A percentile compares a stretch with the other conserved stretches of the same genome.
phyloP scores from a whole-genome alignment of 352 stramenopile species.

The Pythium scleroteichum region DNA sequence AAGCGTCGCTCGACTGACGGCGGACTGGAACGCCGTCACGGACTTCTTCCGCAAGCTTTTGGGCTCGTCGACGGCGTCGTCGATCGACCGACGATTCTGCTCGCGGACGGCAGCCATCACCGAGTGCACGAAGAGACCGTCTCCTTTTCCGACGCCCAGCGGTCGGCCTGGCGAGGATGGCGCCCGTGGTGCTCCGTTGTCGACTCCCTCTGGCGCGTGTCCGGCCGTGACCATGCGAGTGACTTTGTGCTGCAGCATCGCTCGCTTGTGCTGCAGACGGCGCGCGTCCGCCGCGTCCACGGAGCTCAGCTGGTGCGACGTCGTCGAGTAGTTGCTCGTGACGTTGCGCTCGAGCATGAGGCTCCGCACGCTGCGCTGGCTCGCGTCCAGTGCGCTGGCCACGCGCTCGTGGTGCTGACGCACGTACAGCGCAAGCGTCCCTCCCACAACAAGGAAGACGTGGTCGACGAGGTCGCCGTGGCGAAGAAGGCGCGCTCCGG shows the following conservation, averaged over 20 bases:
- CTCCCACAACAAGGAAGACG: conserved; percentile 49
- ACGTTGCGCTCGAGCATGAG: conserved; percentile 56
- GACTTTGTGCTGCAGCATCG: conserved; percentile 28
- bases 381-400: conserved; percentile 43
- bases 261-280: conserved; percentile 25
- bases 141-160: neutral
- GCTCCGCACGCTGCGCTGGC: conserved; percentile 56
- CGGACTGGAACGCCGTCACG: conserved; percentile 17
- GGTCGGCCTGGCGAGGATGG: neutral
- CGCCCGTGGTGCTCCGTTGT: neutral
- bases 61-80: neutral
- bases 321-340: conserved; percentile 71
- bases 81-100: conserved; percentile 7
- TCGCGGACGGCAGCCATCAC: conserved; percentile 50
- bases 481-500: conserved; percentile 45
- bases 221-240: conserved; percentile 17
- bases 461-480: conserved; percentile 44
- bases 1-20: conserved; percentile 17
- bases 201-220: too few species aligned
- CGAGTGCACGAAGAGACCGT: conserved; percentile 45
- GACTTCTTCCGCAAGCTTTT: neutral
- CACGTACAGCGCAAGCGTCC: conserved; percentile 43
- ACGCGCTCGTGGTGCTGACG: conserved; percentile 41
- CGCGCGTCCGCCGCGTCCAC: conserved; percentile 25
- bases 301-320: conserved; percentile 50